These are phyloP conservation scores for Zygoascus meyerae DNA, from an alignment of 1,139 yeast genomes.

Conservation along the genomic window DNA sequence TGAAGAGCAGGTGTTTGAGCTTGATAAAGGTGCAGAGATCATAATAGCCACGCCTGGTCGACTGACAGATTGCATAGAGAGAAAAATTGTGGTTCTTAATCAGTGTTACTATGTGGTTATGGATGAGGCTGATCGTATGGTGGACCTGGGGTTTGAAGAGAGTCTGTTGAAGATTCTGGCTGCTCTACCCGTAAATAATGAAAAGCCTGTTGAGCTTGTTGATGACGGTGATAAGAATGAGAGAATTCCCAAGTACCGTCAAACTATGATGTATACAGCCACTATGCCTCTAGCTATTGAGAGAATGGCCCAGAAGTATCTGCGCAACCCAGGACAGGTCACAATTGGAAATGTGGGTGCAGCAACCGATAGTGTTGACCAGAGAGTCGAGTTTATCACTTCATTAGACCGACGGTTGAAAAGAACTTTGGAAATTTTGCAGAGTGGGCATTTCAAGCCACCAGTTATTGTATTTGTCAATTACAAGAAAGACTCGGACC, in stretches of 20 bases:
- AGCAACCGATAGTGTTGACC: constrained; percentile 63
- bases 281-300: constrained; percentile 79
- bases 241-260: constrained; percentile 30
- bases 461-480: constrained; percentile 79
- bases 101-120: constrained; percentile 66
- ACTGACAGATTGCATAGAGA: constrained; percentile 69
- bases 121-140: constrained; percentile 95
- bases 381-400: constrained; percentile 52
- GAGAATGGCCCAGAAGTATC: constrained; percentile 54
- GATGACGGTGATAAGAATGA: constrained; percentile 12
- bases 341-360: constrained; percentile 58
- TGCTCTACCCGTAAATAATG: constrained; percentile 38
- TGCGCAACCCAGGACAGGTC: constrained; percentile 54
- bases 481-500: constrained; percentile 66
- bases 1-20: constrained; percentile 60
- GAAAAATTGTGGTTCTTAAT: constrained; percentile 53
- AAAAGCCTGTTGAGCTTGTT: constrained; percentile 28
- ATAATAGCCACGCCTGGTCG: constrained; percentile 95
- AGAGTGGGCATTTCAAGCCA: constrained; percentile 35
- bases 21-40: constrained; percentile 67
- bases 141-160: constrained; percentile 89
- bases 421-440: constrained; percentile 35
- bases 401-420: constrained; percentile 37
- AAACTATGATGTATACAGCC: constrained; percentile 90
- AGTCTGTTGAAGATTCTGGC: constrained; percentile 58